Conservation (phyloP, 208 protist genomes). For the Phytomonas francai region DNA sequence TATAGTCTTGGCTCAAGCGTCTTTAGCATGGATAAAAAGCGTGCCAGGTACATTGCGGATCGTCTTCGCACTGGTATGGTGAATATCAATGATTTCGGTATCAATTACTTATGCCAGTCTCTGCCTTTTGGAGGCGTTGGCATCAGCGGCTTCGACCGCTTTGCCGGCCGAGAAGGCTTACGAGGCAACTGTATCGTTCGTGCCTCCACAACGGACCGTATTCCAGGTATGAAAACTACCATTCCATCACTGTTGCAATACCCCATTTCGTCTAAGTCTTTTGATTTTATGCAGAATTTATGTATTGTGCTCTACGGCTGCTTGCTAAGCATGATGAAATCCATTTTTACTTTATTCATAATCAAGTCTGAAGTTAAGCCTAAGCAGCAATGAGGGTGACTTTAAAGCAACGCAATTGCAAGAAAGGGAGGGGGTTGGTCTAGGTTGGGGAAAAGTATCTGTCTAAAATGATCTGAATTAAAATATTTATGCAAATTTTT, state of each 20-base stretch:
- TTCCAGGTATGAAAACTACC: constrained; percentile 77
- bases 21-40: constrained; percentile 67
- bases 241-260: constrained; percentile 83
- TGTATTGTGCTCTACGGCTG: constrained; percentile 64
- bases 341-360: constrained; percentile 37
- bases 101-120: constrained; percentile 94
- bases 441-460: background rate
- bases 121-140: constrained; percentile 94
- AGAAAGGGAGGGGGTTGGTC: background rate
- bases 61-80: constrained; percentile 84
- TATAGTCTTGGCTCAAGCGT: constrained; percentile 90
- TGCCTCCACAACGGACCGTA: constrained; percentile 74
- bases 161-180: constrained; percentile 91
- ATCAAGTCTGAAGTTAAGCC: constrained; percentile 28
- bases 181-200: constrained; percentile 87
- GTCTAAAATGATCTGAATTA: background rate
- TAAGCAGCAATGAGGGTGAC: background rate
- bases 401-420: constrained; percentile 3
- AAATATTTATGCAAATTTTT: background rate
- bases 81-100: constrained; percentile 93
- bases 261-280: constrained; percentile 59
- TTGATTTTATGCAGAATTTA: constrained; percentile 79
- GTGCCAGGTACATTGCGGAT: constrained; percentile 78
- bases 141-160: constrained; percentile 93
- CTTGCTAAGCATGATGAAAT: constrained; percentile 35